phyloP scores from a whole-genome alignment of 108 stramenopile genomes.

The Parietichytrium sp. region DNA sequence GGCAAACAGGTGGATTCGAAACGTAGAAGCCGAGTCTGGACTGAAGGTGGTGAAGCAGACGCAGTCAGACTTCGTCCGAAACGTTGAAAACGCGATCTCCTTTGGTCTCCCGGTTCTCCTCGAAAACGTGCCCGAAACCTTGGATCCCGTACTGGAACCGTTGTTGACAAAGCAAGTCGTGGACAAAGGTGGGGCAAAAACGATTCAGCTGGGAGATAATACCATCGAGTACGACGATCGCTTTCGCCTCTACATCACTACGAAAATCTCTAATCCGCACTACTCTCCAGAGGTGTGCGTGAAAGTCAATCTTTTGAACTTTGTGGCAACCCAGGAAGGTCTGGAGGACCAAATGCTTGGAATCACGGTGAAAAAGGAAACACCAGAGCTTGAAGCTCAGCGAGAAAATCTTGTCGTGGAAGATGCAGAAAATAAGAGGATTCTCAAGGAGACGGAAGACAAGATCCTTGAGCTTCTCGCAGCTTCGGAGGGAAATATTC shows the following conservation, averaged over 20 bases:
- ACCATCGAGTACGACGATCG: conserved; percentile 62
- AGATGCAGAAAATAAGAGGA: conserved; percentile 61
- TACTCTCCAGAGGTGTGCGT: conserved; percentile 61
- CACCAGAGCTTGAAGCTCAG: conserved; percentile 56
- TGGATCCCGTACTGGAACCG: conserved; percentile 63
- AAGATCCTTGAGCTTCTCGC: conserved; percentile 63
- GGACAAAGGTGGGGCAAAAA: conserved; percentile 53
- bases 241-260: conserved; percentile 64
- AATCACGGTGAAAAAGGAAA: conserved; percentile 53
- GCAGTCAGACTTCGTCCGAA: conserved; percentile 60
- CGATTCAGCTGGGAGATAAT: conserved; percentile 61
- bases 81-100: conserved; percentile 63
- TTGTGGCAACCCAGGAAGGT: conserved; percentile 66
- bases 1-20: conserved; percentile 57
- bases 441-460: conserved; percentile 64
- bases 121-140: conserved; percentile 60
- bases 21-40: conserved; percentile 42
- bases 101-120: conserved; percentile 63
- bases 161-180: conserved; percentile 56
- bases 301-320: conserved; percentile 66
- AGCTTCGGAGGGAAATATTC: conserved; percentile 64
- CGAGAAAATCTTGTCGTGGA: conserved; percentile 62
- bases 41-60: conserved; percentile 64
- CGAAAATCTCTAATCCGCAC: conserved; percentile 64
- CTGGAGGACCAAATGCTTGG: conserved; percentile 72